A percentile compares a stretch with the other conserved stretches of the same genome.
Conservation (phyloP, 257 asterid genomes). For the Solanum virginianum region DNA sequence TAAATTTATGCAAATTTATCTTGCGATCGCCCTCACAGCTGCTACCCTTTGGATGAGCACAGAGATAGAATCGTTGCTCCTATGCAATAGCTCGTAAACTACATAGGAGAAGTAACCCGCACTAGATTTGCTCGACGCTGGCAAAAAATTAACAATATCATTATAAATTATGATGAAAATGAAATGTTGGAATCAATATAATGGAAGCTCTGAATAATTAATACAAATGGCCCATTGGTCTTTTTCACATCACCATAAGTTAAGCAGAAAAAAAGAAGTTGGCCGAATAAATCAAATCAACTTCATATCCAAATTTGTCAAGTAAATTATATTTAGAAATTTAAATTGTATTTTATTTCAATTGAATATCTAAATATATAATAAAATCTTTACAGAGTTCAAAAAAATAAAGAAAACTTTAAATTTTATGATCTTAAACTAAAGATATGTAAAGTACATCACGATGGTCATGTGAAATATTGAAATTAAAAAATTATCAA, state of each 20-base stretch:
- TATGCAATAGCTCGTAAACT: no score
- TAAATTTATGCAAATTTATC: no score
- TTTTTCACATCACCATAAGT: background rate
- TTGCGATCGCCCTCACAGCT: no score
- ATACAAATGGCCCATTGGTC: background rate
- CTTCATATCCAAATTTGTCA: background rate
- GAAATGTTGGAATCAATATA: background rate
- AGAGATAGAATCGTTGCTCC: no score
- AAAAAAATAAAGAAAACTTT: no score
- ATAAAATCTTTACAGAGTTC: background rate
- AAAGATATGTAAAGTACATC: no score
- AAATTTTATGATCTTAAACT: no score
- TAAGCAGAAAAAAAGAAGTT: background rate
- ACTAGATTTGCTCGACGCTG: no score
- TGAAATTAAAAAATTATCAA: no score
- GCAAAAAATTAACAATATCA: no score
- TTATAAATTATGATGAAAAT: background rate
- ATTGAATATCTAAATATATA: background rate
- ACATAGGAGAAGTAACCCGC: fast-evolving
- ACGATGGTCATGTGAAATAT: no score
- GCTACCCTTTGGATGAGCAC: no score
- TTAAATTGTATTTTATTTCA: background rate
- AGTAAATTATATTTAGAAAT: background rate
- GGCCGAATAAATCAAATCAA: background rate
- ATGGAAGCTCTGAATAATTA: background rate